Evolutionary conservation across 2,329 filamentous ascomycete species (phyloP), one percentile per base, ranked within the genome.

Genomic region (Onygenales sp.): DNA sequence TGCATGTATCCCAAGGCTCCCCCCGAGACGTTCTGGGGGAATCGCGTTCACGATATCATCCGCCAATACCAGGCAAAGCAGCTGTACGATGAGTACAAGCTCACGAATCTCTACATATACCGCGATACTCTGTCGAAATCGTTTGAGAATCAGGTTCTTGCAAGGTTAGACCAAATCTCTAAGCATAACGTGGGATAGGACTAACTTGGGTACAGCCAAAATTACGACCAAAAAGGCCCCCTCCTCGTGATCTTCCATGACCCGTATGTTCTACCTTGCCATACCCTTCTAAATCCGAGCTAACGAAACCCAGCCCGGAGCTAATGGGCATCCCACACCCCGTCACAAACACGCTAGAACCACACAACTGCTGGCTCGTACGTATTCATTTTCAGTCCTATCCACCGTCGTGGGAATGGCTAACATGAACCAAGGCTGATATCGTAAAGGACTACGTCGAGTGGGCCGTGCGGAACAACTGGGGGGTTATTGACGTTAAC

Each of bases 211-310:
- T 21, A 21, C 56, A 84, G 81, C 40, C 81, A 84, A 1, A 80
- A 84, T 44, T 82, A 93, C 51, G 76, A 82, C 54, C 72, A 79
- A 37, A 78, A 80, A 14, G 81, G 79, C 53, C 88, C 83, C 51
- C 76, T 97, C 3, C 66, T 98, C 10, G 74, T 98, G 9, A 86
- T 97, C 47, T 85, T 98, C 53, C 93, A 98, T 67, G 92, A 96
- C 63, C 88, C 92, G 78, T 89, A 70, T 77, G 85, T 77, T 34
- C 44, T 32, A 11, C 14, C 6, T 47, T 14, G 13, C 9, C 39
- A 33, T 39, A 44, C 8, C 31, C 17, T 39, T 45, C 31, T 27
- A 40, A 51, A 56, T 55, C 49, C 56, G 57, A 52, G 51, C 51
- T 52, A 56, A 50, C 57, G 59, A 52, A 42, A 7, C 4, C 9